A percentile compares a stretch with the other conserved stretches of the same genome.
Conservation (phyloP, 306 rosid genomes). For the Vigna trinervia region DNA sequence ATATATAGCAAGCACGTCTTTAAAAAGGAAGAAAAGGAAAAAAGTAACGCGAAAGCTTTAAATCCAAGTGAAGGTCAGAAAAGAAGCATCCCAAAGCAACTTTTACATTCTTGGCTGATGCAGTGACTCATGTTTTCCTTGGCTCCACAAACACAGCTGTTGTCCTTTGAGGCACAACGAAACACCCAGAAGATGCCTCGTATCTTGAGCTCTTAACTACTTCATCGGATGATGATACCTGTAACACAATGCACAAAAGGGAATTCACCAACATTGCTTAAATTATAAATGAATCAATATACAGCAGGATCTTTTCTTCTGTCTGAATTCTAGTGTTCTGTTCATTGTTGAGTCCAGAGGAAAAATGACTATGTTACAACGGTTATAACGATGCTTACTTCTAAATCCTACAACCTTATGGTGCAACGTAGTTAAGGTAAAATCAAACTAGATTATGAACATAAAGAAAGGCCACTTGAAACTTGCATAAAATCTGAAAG, state of each 20-base stretch:
- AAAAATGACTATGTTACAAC: neutral
- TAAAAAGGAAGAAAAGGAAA: no score
- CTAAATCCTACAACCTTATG: neutral
- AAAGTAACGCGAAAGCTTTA: no score
- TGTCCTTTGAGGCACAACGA: slow-evolving; percentile 68
- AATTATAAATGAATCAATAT: slow-evolving; percentile 16
- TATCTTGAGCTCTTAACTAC: slow-evolving; percentile 70
- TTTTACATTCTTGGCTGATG: slow-evolving; percentile 10
- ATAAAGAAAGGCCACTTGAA: neutral
- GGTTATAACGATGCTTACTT: neutral
- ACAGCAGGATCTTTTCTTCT: neutral
- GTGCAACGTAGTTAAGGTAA: neutral
- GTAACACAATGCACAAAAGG: slow-evolving; percentile 30
- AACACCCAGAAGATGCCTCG: slow-evolving; percentile 70
- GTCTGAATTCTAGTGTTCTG: neutral
- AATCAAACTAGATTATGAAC: slow-evolving; percentile 6
- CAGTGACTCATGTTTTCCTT: slow-evolving; percentile 48
- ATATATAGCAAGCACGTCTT: no score
- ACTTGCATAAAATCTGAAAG: neutral
- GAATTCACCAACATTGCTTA: neutral
- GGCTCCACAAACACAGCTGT: slow-evolving; percentile 84
- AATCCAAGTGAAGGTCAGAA: slow-evolving; percentile 8
- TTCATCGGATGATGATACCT: slow-evolving; percentile 69
- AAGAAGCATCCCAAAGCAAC: slow-evolving; percentile 12
- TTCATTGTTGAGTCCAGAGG: neutral